Percentiles rank a stretch among this genome's conserved stretches.
phyloP scores from a whole-genome alignment of 2,329 filamentous ascomycete species.

The Alternaria conjuncta region DNA sequence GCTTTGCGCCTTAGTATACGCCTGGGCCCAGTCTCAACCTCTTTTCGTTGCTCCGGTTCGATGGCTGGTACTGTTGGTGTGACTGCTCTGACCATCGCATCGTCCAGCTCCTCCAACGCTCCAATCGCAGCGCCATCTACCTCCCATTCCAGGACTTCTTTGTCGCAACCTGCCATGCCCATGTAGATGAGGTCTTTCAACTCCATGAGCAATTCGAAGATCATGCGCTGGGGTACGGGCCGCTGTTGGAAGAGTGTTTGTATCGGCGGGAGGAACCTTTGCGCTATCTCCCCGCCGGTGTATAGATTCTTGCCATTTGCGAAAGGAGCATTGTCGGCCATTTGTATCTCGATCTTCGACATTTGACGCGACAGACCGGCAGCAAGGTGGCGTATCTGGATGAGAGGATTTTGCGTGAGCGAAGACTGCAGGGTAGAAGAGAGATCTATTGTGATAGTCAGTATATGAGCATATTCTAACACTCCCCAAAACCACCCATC shows the following conservation, averaged over 20 bases:
- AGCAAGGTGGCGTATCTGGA: constrained; percentile 44
- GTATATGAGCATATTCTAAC: neutral
- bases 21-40: constrained; percentile 12
- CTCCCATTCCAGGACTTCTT: constrained; percentile 41
- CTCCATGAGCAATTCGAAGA: constrained; percentile 45
- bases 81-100: constrained; percentile 30
- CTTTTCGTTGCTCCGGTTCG: neutral
- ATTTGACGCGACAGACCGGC: constrained; percentile 45
- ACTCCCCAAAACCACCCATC: neutral
- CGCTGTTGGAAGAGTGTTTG: constrained; percentile 40
- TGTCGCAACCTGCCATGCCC: constrained; percentile 34
- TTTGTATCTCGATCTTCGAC: constrained; percentile 42
- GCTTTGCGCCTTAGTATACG: constrained; percentile 29
- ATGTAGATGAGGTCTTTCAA: constrained; percentile 40
- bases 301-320: constrained; percentile 41
- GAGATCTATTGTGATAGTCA: constrained; percentile 30
- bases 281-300: constrained; percentile 42
- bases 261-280: constrained; percentile 41
- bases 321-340: constrained; percentile 45
- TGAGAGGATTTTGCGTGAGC: constrained; percentile 39
- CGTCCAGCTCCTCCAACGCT: constrained; percentile 41
- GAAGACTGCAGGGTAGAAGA: constrained; percentile 38
- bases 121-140: constrained; percentile 27
- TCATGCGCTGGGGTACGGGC: constrained; percentile 42
- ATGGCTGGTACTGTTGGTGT: constrained; percentile 16